Evolutionary conservation across 106 monocot genomes (phyloP).

Genomic region (Amphibolis antarctica): DNA sequence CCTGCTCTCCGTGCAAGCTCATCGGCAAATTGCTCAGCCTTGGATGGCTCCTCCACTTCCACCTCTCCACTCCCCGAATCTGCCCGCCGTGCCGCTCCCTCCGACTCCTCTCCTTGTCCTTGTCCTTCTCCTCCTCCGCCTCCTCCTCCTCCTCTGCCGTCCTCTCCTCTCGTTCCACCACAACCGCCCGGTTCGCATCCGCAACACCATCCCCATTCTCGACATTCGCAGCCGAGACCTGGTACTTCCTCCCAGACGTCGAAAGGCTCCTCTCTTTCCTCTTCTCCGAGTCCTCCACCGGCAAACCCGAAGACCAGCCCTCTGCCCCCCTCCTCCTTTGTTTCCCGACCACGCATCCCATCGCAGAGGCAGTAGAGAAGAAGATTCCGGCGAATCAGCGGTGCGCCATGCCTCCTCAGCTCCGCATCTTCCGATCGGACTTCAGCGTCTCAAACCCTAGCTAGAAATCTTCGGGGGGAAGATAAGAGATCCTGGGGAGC

Average conservation of each 20-base stretch:
- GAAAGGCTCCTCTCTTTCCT: background rate
- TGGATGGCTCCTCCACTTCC: constrained; percentile 7
- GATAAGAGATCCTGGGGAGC: no score
- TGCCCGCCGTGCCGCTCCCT: background rate
- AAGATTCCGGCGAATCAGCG: background rate
- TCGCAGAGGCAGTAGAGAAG: background rate
- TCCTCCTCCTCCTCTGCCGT: background rate
- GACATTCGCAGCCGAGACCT: background rate
- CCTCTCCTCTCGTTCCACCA: constrained; percentile 1
- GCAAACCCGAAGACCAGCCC: background rate
- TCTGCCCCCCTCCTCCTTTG: background rate
- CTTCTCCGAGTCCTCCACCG: background rate
- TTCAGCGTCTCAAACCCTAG: no score
- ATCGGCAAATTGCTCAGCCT: constrained; percentile 13
- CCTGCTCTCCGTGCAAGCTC: constrained; percentile 17
- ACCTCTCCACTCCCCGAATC: background rate
- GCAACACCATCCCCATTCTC: constrained; percentile 1
- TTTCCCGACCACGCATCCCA: constrained; percentile 18
- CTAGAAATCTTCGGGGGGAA: no score
- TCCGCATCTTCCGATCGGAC: no score
- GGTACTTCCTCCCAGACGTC: constrained; percentile 12
- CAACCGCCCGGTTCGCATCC: background rate
- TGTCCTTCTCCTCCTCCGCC: background rate
- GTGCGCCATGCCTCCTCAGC: constrained; percentile 10
- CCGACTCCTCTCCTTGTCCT: background rate